Evolutionary conservation across 2,329 filamentous ascomycete genomes (phyloP).

Genomic region (Septoria linicola): DNA sequence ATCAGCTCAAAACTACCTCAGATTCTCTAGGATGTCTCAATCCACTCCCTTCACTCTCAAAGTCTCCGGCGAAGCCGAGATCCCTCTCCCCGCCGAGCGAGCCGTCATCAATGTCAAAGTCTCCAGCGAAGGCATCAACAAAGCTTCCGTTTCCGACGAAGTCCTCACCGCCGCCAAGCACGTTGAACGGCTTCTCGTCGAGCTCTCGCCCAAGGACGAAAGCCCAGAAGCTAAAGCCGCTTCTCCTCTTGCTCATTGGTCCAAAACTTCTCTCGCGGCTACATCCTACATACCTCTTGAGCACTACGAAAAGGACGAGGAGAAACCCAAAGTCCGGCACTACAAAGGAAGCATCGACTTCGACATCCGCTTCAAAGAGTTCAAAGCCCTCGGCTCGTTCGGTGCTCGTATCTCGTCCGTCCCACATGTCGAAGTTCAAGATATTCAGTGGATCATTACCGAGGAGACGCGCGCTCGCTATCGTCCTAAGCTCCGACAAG

Average conservation of each 20-base stretch:
- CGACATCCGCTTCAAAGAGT: conserved; percentile 30
- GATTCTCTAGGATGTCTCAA: neutral
- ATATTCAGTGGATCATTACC: conserved; percentile 22
- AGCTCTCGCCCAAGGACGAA: conserved; percentile 15
- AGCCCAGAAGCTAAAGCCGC: conserved; percentile 17
- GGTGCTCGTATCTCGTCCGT: conserved; percentile 22
- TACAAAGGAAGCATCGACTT: conserved; percentile 22
- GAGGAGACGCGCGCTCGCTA: conserved; percentile 23
- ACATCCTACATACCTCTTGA: conserved; percentile 12
- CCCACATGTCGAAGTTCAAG: conserved; percentile 20
- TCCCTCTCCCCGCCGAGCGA: conserved; percentile 28
- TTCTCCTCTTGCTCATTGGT: conserved; percentile 27
- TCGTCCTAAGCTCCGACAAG: conserved; percentile 19
- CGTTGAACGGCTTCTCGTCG: conserved; percentile 23
- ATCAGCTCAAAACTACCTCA: neutral
- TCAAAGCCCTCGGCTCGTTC: conserved; percentile 27
- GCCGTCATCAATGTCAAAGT: conserved; percentile 28
- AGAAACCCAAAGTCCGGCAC: neutral
- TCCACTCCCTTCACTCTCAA: conserved; percentile 21
- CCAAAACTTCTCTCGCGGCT: conserved; percentile 26
- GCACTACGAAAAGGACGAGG: conserved; percentile 4
- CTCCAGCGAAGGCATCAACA: conserved; percentile 21
- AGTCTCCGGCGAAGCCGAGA: conserved; percentile 22
- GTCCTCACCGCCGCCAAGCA: conserved; percentile 26
- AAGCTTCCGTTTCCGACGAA: conserved; percentile 25